These are phyloP conservation scores for Blastobotrys ciferrii DNA, from an alignment of 1,139 yeast genomes.

Conservation along the genomic window DNA sequence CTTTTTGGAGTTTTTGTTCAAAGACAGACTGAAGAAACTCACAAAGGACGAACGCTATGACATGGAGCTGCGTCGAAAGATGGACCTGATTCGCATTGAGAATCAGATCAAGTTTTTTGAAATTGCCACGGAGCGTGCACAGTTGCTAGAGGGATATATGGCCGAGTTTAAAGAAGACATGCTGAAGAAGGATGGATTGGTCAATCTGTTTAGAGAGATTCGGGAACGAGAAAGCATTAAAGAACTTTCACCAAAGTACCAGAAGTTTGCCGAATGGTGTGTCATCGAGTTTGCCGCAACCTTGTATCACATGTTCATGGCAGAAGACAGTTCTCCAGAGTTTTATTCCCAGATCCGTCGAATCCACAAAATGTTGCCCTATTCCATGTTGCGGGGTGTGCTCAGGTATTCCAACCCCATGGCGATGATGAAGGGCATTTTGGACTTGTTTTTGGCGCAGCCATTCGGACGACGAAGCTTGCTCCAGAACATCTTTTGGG, in stretches of 20 bases:
- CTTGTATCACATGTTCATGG: constrained; percentile 71
- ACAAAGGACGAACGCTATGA: constrained; percentile 52
- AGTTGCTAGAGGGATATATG: constrained; percentile 50
- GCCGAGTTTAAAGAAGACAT: constrained; percentile 52
- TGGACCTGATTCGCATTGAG: constrained; percentile 57
- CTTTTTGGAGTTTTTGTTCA: constrained; percentile 52
- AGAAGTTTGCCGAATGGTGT: constrained; percentile 75
- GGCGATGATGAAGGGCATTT: constrained; percentile 69
- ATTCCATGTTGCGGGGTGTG: constrained; percentile 68
- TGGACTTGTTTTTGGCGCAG: constrained; percentile 77
- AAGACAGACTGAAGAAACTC: constrained; percentile 39
- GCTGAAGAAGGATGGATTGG: constrained; percentile 50
- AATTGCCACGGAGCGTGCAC: constrained; percentile 53
- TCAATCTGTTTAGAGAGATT: constrained; percentile 60
- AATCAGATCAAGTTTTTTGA: constrained; percentile 76
- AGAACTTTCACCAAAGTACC: constrained; percentile 65
- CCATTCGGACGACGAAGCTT: constrained; percentile 70
- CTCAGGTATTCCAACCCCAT: constrained; percentile 82
- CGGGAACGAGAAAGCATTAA: constrained; percentile 52
- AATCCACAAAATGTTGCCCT: constrained; percentile 75
- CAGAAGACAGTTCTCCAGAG: constrained; percentile 76
- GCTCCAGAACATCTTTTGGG: constrained; percentile 68
- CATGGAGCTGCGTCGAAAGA: constrained; percentile 51
- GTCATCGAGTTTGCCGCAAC: constrained; percentile 82
- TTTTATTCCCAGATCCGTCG: constrained; percentile 64